phyloP scores from a whole-genome alignment of 2,329 filamentous ascomycete species.

The Didymella lethalis region DNA sequence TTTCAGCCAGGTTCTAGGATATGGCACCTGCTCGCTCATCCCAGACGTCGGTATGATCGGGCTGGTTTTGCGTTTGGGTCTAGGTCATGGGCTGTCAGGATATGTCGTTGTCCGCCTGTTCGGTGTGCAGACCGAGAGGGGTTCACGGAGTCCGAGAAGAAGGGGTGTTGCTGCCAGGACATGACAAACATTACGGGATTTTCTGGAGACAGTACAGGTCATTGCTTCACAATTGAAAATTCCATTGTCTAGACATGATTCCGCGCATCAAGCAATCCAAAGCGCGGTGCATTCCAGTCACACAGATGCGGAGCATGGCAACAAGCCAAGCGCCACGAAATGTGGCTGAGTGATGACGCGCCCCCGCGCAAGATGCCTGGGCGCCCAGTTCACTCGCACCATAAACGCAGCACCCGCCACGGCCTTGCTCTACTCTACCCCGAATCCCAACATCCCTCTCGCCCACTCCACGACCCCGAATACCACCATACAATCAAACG shows the following conservation, averaged over 20 bases:
- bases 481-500: constrained; percentile 23
- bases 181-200: constrained; percentile 37
- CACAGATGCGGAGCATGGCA: not conserved
- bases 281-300: constrained; percentile 1
- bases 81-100: not conserved
- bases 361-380: constrained; percentile 18
- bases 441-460: constrained; percentile 4
- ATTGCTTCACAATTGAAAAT: no score
- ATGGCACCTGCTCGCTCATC: not conserved
- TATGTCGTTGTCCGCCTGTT: constrained; percentile 3
- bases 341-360: constrained; percentile 38
- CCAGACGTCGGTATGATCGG: not conserved
- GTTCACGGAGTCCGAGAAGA: constrained; percentile 13
- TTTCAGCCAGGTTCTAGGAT: constrained; percentile 16
- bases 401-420: constrained; percentile 15
- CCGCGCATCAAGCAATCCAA: no score
- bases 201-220: constrained; percentile 10
- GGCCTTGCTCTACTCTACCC: not conserved
- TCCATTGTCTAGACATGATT: not conserved
- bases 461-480: constrained; percentile 4
- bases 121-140: not conserved
- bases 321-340: constrained; percentile 26
- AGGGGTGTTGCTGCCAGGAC: constrained; percentile 17
- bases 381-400: constrained; percentile 23
- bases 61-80: not conserved